Percentiles rank a stretch among this genome's conserved stretches.
phyloP scores from a whole-genome alignment of 1,284 basidiomycete species.

The Mycena citricolor region DNA sequence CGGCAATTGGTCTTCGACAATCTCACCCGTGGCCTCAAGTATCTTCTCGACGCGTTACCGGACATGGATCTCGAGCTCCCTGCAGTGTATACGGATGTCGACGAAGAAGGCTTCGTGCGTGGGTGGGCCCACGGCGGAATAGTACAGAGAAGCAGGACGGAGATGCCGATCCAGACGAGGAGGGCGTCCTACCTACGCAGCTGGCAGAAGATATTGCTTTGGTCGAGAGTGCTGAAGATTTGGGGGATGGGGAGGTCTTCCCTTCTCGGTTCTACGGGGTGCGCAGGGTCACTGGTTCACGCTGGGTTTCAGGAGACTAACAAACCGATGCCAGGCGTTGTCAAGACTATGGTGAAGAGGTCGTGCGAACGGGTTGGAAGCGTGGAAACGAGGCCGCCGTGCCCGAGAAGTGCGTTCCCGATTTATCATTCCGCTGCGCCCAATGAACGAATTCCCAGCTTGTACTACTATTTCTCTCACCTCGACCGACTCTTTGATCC shows the following conservation, averaged over 20 bases:
- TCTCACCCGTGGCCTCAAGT: conserved; percentile 80
- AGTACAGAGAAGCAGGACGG: not conserved
- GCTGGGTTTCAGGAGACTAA: too few species aligned
- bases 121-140: not conserved
- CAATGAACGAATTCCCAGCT: conserved; percentile 31
- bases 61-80: conserved; percentile 77
- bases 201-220: conserved; percentile 56
- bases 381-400: conserved; percentile 72
- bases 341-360: conserved; percentile 66
- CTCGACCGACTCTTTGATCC: conserved; percentile 67
- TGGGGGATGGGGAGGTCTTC: conserved; percentile 80
- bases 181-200: conserved; percentile 34
- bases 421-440: not conserved
- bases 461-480: conserved; percentile 63
- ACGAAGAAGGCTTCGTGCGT: not conserved
- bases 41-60: conserved; percentile 85
- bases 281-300: too few species aligned
- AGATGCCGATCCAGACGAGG: not conserved
- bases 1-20: conserved; percentile 92
- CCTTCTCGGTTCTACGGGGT: conserved; percentile 60
- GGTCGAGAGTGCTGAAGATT: conserved; percentile 66
- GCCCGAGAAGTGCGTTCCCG: conserved; percentile 62
- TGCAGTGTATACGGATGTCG: not conserved
- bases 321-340: not conserved
- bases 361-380: conserved; percentile 60